A percentile compares a stretch with the other conserved stretches of the same genome.
phyloP scores from a whole-genome alignment of 176 grass and related monocot species.

The Aechmea fasciata region DNA sequence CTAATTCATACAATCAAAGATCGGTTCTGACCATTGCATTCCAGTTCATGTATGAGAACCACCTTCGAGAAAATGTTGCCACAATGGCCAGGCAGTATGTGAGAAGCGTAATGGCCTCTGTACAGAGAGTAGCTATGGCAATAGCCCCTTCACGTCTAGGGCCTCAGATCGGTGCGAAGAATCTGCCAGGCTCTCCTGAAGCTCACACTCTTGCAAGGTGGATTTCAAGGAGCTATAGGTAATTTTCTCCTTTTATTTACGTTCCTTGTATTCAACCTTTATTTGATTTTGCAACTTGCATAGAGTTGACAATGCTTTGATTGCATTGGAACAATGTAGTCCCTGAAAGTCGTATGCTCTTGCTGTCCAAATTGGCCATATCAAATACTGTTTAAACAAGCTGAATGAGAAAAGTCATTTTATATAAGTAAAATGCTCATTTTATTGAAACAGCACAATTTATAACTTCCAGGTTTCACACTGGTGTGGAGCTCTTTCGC shows the following conservation, averaged over 20 bases:
- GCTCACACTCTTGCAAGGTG: conserved; percentile 72
- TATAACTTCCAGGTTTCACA: conserved; percentile 46
- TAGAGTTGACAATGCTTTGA: too few relatives aligned
- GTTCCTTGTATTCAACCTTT: too few relatives aligned
- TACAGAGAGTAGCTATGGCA: conserved; percentile 92
- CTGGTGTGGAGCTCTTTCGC: conserved; percentile 69
- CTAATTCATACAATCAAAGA: conserved; percentile 42
- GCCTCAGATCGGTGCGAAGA: conserved; percentile 52
- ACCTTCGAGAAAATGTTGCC: conserved; percentile 78
- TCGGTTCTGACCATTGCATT: conserved; percentile 93
- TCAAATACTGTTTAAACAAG: background rate
- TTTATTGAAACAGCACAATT: background rate
- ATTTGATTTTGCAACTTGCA: too few relatives aligned
- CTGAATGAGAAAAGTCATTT: background rate
- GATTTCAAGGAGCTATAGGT: conserved; percentile 87
- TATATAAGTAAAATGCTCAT: background rate
- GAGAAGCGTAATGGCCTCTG: conserved; percentile 74
- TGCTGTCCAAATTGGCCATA: too few relatives aligned
- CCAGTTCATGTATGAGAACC: conserved; percentile 92
- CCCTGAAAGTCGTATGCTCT: too few relatives aligned
- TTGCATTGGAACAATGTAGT: too few relatives aligned
- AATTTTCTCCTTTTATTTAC: background rate
- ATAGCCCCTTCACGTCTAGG: conserved; percentile 66
- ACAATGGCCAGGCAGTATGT: conserved; percentile 93
- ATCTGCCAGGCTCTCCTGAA: conserved; percentile 61